Base-by-base conservation (phyloP, 192 early-diverging fungal genomes). In the Dispira simplex region DNA sequence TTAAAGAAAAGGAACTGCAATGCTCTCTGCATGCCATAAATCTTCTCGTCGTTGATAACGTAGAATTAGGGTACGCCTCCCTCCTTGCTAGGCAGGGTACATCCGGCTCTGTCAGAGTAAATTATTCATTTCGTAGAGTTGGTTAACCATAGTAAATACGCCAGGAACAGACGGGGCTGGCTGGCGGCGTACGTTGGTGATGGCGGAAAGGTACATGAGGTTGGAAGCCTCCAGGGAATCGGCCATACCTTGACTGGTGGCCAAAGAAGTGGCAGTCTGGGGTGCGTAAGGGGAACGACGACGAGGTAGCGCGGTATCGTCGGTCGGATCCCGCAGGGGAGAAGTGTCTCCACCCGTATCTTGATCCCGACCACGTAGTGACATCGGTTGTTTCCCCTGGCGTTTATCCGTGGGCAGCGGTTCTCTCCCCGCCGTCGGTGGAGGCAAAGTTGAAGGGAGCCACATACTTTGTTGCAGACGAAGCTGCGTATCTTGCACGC, bases 401-500 rank as follows among this genome's bases (percentile, higher is more conserved):
- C 56, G 27, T 26, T 18, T 26, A 39, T 26, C 10, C 18, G 10
- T 26, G 11, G 56, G 25, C 9, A 9, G 27, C 1, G 56, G 56
- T 39, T 39, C 32, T 39, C 32, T 39, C 32, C 32, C 32, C 3
- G 32, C 6, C 32, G 6, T 6, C 12, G 56, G 11, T 0, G 21
- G 21, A 45, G 39, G 11, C 39, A 25, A 43, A 14, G 46, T 12
- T 11, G 39, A 32, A 16, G 58, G 46, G 16, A 60, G 44, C 11
- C 44, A 4, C 14, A 45, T 32, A 43, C 44, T 62, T 20, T 44
- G 59, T 8, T 55, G 63, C 47, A 26, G 56, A 43, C 55, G 66
- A 20, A 72, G 54, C 13, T 77, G 73, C 43, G 75, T 68, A 43
- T 77, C 76, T 18, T 80, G 47, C 10, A 89, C 74, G 4, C 81